Evolutionary conservation across 257 asterid genomes (phyloP), one percentile per base, ranked within the genome.

Genomic region (Echium plantagineum): DNA sequence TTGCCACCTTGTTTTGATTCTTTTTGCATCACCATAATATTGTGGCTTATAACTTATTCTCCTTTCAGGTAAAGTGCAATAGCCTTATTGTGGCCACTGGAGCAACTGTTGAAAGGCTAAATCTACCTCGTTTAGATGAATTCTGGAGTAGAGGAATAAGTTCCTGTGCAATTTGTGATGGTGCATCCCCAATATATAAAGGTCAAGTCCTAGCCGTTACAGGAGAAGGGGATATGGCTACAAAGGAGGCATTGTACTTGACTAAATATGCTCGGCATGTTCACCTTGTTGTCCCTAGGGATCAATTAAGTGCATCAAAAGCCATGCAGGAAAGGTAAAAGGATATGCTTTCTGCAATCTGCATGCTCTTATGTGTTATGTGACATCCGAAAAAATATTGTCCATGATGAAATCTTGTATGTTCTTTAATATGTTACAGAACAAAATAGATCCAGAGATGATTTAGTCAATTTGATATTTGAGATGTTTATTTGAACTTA

Each of bases 71-170:
- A 52, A 93, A 79, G 74, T 89, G 96, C 79, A 82, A 93, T 65
- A 89, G 97, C 72, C 61, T 93, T 71, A 84, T 93, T 63, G 82
- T 89, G 71, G 96, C 99, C 52, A 93, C 99, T n/a, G 99, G 99
- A 70, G 99, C 99, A 65, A 83, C 90, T 52, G 99, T 97, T 18
- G 86, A 59, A 81, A 81, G 89, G 71, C 75, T 89, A 63, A 70
- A 80, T 30, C 70, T 93, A 71, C 97, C 97, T 42, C 83, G 90
- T 38, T 97, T 89, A 81, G 95, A 84, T 15, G 99, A 93, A 72
- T 93, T 93, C 64, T 93, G 99, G 99, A 89, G 99, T 71, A 81
- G 97, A 77, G 99, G 99, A 72, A 89, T 93, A 66, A 93, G 99
- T 77, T 96, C 99, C 20, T 93, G 99, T 68, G 97, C 97, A 63